A percentile compares a stretch with the other conserved stretches of the same genome.
These are phyloP conservation scores for Scheffersomyces lignicola DNA, from an alignment of 1,139 yeast genomes.

Conservation along the genomic window DNA sequence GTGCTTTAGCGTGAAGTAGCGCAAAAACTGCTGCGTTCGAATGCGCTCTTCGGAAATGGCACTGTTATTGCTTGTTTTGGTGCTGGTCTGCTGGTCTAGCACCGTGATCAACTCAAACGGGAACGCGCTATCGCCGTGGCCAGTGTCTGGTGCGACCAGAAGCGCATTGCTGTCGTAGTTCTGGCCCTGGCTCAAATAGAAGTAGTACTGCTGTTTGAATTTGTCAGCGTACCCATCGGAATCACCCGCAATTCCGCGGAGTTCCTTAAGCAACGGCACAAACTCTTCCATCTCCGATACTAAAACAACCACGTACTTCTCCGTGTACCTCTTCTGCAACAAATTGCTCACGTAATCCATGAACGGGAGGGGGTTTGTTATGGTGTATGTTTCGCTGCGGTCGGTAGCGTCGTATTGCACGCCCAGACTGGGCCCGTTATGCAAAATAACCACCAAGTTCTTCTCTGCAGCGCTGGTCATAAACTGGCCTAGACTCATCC, in stretches of 20 bases:
- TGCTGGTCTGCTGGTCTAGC: background rate
- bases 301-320: background rate
- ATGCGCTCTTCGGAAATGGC: constrained; percentile 12
- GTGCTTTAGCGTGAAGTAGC: constrained; percentile 50
- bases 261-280: too few relatives aligned
- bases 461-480: constrained; percentile 1
- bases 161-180: too few relatives aligned
- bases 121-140: background rate
- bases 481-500: constrained; percentile 9
- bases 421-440: constrained; percentile 8
- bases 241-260: too few relatives aligned
- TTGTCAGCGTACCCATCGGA: too few relatives aligned
- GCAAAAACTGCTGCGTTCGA: constrained; percentile 50
- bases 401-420: constrained; percentile 12
- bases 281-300: too few relatives aligned
- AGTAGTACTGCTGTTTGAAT: too few relatives aligned
- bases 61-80: constrained; percentile 1
- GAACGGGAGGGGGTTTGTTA: constrained; percentile 21
- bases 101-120: background rate
- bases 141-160: background rate
- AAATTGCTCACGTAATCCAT: constrained; percentile 18
- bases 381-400: constrained; percentile 20
- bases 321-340: constrained; percentile 8
- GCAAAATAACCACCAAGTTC: constrained; percentile 8
- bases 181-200: too few relatives aligned